Percentiles rank a stretch among this genome's conserved stretches.
Evolutionary conservation across 768 basidiomycete species (phyloP).

Genomic region (Cystoderma amianthinum): DNA sequence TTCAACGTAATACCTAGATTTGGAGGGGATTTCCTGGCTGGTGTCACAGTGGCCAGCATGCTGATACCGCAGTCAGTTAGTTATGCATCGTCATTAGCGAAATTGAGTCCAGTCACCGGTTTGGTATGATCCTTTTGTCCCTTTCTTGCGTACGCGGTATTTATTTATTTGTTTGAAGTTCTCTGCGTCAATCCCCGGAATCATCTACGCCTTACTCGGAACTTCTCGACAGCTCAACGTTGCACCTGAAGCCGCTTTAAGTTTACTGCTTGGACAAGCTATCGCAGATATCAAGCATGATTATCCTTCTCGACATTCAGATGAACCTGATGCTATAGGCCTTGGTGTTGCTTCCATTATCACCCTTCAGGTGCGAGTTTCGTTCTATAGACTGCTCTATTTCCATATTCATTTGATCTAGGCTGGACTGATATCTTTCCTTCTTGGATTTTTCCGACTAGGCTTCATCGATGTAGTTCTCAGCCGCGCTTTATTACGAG

Average conservation of each 20-base stretch:
- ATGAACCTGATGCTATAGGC: constrained; percentile 45
- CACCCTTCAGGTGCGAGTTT: constrained; percentile 64
- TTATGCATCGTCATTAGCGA: constrained; percentile 85
- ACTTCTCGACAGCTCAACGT: constrained; percentile 78
- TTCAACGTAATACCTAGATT: too few relatives aligned
- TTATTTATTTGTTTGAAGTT: constrained; percentile 42
- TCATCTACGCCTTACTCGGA: constrained; percentile 88
- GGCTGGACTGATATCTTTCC: constrained; percentile 81
- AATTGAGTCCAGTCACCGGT: constrained; percentile 79
- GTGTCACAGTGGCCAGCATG: constrained; percentile 80
- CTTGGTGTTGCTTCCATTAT: constrained; percentile 74
- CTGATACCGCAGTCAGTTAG: constrained; percentile 85
- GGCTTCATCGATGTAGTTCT: constrained; percentile 94
- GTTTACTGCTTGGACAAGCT: constrained; percentile 82
- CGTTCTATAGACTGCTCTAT: background rate
- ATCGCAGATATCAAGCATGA: constrained; percentile 61
- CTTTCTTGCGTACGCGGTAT: background rate
- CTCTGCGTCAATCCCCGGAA: constrained; percentile 78
- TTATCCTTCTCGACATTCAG: constrained; percentile 29
- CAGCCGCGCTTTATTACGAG: constrained; percentile 80
- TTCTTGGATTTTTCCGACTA: constrained; percentile 81
- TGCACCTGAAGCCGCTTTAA: constrained; percentile 85
- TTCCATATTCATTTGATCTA: constrained; percentile 14
- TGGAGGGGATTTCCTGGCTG: constrained; percentile 68
- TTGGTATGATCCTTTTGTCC: constrained; percentile 37